These are phyloP conservation scores for Microsporum audouinii DNA, from an alignment of 2,329 filamentous ascomycete species.

Conservation along the genomic window DNA sequence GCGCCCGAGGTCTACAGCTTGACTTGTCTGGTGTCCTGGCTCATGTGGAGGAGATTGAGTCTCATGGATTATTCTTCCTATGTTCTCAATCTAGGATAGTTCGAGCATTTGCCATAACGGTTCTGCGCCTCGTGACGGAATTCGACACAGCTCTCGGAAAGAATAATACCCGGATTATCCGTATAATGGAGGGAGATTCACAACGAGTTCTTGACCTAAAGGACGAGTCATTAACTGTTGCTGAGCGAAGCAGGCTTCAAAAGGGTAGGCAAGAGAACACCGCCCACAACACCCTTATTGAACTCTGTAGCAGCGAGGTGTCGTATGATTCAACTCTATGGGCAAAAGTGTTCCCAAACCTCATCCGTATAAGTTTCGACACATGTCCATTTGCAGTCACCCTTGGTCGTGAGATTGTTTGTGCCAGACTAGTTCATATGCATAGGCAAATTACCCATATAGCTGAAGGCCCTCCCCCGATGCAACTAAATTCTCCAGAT, in stretches of 20 bases:
- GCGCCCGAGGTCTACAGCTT: constrained; percentile 62
- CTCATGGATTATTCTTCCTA: constrained; percentile 90
- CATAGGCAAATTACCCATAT: constrained; percentile 70
- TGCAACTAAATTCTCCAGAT: constrained; percentile 25
- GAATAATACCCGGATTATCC: constrained; percentile 69
- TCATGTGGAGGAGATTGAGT: constrained; percentile 92
- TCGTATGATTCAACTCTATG: constrained; percentile 90
- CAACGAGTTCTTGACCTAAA: constrained; percentile 83
- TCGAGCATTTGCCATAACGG: constrained; percentile 79
- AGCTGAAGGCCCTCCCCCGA: constrained; percentile 44
- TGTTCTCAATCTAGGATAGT: constrained; percentile 91
- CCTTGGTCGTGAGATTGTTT: constrained; percentile 81
- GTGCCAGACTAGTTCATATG: constrained; percentile 85
- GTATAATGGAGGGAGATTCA: constrained; percentile 83
- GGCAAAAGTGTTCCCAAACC: constrained; percentile 96
- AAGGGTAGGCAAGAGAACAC: constrained; percentile 78
- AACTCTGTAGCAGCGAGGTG: constrained; percentile 88
- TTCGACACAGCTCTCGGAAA: constrained; percentile 85
- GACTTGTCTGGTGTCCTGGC: constrained; percentile 82
- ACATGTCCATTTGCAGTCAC: constrained; percentile 85
- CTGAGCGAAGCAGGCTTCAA: constrained; percentile 83
- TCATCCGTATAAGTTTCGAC: constrained; percentile 81
- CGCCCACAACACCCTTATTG: constrained; percentile 73
- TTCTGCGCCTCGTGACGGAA: constrained; percentile 81
- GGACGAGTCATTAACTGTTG: constrained; percentile 70